These are phyloP conservation scores for Nitzschia inconspicua DNA, from an alignment of 108 stramenopile genomes.

Conservation along the genomic window DNA sequence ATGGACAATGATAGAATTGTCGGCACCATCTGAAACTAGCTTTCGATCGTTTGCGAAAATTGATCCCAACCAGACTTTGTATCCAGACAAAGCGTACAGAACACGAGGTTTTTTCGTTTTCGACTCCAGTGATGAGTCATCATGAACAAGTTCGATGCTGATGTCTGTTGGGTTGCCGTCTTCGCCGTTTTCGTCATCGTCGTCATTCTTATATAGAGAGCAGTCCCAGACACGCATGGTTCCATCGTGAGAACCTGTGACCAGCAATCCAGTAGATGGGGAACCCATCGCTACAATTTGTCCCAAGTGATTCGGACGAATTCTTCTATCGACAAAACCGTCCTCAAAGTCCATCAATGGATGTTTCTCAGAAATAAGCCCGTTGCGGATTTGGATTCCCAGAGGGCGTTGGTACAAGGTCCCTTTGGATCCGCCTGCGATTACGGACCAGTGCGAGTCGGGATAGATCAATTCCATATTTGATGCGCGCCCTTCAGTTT, in stretches of 20 bases:
- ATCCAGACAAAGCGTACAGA: slow-evolving; percentile 63
- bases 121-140: not conserved
- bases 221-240: slow-evolving; percentile 61
- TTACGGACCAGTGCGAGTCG: slow-evolving; percentile 22
- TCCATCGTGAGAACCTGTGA: slow-evolving; percentile 61
- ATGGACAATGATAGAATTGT: slow-evolving; percentile 67
- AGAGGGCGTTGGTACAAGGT: slow-evolving; percentile 33
- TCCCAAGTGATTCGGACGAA: slow-evolving; percentile 47
- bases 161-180: too few relatives aligned
- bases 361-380: slow-evolving; percentile 15
- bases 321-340: not conserved
- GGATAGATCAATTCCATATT: too few relatives aligned
- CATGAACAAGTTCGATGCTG: slow-evolving; percentile 3
- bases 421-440: slow-evolving; percentile 48
- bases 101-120: slow-evolving; percentile 26
- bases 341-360: not conserved
- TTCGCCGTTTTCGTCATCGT: not conserved
- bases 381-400: slow-evolving; percentile 18
- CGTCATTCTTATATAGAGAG: not conserved
- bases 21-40: slow-evolving; percentile 70
- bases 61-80: slow-evolving; percentile 73
- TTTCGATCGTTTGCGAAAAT: slow-evolving; percentile 51
- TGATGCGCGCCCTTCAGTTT: too few relatives aligned
- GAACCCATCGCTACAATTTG: slow-evolving; percentile 42
- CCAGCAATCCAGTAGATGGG: slow-evolving; percentile 49